Evolutionary conservation across 352 stramenopile genomes (phyloP).

Genomic region (Phytophthora capsici): DNA sequence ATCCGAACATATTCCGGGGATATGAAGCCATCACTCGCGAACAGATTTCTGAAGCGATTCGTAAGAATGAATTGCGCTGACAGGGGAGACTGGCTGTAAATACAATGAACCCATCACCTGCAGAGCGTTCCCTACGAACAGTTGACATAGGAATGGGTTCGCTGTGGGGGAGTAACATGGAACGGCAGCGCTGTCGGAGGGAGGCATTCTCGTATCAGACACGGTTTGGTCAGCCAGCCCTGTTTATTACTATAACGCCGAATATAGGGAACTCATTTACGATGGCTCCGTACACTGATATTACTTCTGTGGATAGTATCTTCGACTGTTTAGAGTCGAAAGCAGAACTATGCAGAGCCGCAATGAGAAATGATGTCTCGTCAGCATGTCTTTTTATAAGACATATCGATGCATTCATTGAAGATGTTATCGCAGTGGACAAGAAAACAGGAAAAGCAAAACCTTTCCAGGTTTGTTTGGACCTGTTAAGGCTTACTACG

Average conservation of each 20-base stretch:
- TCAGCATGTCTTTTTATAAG: background rate
- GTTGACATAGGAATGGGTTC: background rate
- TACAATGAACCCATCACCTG: no score
- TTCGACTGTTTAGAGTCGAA: slow-evolving; percentile 1
- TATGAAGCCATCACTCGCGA: no score
- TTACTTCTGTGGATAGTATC: background rate
- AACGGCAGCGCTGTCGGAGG: background rate
- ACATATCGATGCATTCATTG: slow-evolving; percentile 10
- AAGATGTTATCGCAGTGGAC: slow-evolving; percentile 1
- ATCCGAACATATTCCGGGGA: no score
- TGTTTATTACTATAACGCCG: slow-evolving; percentile 9
- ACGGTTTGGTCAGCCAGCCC: background rate
- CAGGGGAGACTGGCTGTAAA: background rate
- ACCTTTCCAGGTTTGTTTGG: background rate
- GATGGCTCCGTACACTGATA: slow-evolving; percentile 3
- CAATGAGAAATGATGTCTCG: background rate
- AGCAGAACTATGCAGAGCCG: background rate
- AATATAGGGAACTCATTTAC: slow-evolving; percentile 1
- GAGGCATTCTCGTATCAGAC: slow-evolving; percentile 8
- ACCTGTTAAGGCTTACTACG: slow-evolving; percentile 1
- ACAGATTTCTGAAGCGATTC: no score
- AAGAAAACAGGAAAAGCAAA: no score
- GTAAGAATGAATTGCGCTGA: background rate
- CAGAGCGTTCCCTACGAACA: background rate
- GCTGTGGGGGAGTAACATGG: slow-evolving; percentile 9